Base-by-base conservation (phyloP, 129 eudicot species). In the Mikania micrantha region DNA sequence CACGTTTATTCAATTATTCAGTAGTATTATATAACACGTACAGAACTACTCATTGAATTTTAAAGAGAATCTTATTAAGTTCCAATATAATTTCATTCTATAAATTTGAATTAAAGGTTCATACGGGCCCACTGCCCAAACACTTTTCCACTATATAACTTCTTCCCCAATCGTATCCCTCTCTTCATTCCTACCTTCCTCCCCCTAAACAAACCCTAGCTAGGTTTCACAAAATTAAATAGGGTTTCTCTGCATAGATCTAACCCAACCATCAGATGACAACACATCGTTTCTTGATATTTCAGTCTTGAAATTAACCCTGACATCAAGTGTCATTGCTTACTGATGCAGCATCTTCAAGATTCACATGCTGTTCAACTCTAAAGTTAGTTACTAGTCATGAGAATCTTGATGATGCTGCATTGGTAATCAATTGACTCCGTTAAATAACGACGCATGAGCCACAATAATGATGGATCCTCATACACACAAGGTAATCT, bases 341-440 rank as follows among this genome's bases (percentile, higher is more conserved):
- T 56, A 57, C 68, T n/a, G 79, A 9, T 66, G 73, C 79, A 50
- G 73, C 67, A 74, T 74, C 79, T 74, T 74, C 79, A 74, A 74
- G 79, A 74, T 74, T 74, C 79, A 74, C 73, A 74, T 66, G 31
- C 52, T 39, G 10, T 32, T 60, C 21, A 60, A 60, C 61, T 71
- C 47, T 29, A 2, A 9, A 0, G 69, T 44, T 32, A 7, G 0
- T 28, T 13, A n/a, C n/a, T n/a, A 39, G 50, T 15, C 15, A 22
- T 74, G 79, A 74, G 79, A 74, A 74, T 74, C 80, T 60, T 76
- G 80, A 76, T 76, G 80, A 76, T 76, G 80, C 75, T 76, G 74
- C 80, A 68, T 76, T 64, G 20, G 80, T 41, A 58, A 60, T 76
- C 70, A 76, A 60, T 67, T 59, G 80, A 76, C 75, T 58, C 13